phyloP scores from a whole-genome alignment of 176 grass and related monocot genomes.

The Oropetium thomaeum region DNA sequence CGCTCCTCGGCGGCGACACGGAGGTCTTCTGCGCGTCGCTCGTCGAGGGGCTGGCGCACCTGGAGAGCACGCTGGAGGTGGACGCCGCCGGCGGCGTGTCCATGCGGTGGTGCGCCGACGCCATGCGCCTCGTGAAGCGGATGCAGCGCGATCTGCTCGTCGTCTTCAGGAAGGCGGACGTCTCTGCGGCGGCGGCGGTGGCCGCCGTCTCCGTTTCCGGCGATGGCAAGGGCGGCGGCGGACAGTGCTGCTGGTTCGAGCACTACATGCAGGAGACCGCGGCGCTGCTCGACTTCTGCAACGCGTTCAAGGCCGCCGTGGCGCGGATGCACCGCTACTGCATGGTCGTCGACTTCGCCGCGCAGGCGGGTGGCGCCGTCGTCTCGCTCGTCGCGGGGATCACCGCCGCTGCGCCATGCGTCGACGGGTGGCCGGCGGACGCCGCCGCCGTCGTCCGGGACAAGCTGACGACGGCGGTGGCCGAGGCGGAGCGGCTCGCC shows the following conservation, averaged over 20 bases:
- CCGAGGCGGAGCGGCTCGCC: slow-evolving; percentile 39
- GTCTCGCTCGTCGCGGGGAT: slow-evolving; percentile 4
- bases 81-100: slow-evolving; percentile 27
- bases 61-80: slow-evolving; percentile 46
- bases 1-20: slow-evolving; percentile 29
- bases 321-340: slow-evolving; percentile 65
- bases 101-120: slow-evolving; percentile 75
- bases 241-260: slow-evolving; percentile 71
- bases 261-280: slow-evolving; percentile 98
- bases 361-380: neutral
- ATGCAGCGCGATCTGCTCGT: slow-evolving; percentile 78
- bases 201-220: neutral
- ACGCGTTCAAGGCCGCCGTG: slow-evolving; percentile 66
- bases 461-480: slow-evolving; percentile 34
- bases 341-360: slow-evolving; percentile 66
- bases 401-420: neutral
- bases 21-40: slow-evolving; percentile 72
- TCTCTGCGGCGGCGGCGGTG: slow-evolving; percentile 29
- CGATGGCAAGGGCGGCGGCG: neutral
- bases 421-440: too few species aligned
- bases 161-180: slow-evolving; percentile 61
- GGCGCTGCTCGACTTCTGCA: slow-evolving; percentile 85
- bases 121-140: slow-evolving; percentile 73
- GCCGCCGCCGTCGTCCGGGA: neutral
- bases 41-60: slow-evolving; percentile 52